Base-by-base conservation (phyloP, 2,329 filamentous ascomycete genomes). In the Hirsutella rhossiliensis region DNA sequence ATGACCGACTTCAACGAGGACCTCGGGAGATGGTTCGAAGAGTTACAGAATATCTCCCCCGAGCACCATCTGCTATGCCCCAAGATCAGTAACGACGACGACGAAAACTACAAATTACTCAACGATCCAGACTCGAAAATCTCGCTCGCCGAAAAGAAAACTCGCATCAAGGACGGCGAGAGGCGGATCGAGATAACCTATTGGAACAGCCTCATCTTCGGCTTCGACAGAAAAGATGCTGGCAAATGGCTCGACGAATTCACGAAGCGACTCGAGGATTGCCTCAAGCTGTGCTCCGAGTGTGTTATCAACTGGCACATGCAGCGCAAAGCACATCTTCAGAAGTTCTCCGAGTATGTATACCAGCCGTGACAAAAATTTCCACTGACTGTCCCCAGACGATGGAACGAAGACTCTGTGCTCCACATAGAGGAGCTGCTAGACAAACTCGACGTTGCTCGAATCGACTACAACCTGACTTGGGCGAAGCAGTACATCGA, bases 291-390 rank as follows among this genome's bases (percentile, higher is more conserved):
- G 45, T 89, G 84, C 61, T 76, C 86, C 43, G 70, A 75, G 42
- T 89, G 84, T 57, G 80, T 85, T 42, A 72, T 79, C 48, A 80
- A 80, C 52, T 89, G 85, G 74, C 84, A 89, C 60, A 78, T 78
- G 56, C 74, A 73, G 28, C 80, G 84, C 48, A 75, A 75, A 47
- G 65, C 68, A 44, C 75, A 84, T 49, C 64, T 85, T 29, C 75
- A 78, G 47, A 68, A 75, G 40, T 67, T 87, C 44, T 69, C 75
- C 52, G 75, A 80, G 71, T 79, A 66, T 54, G 68, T 62, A 23
- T 31, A 5, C 18, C n/a, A 23, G 31, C 43, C 29, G 27, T 17
- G n/a, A 36, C 43, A 34, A 13, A 11, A n/a, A 17, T 5, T n/a
- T 19, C 28, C n/a, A 44, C 54, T 63, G 42, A 62, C 48, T 7